phyloP scores from a whole-genome alignment of 768 basidiomycete genomes.

The Boletales sp. region DNA sequence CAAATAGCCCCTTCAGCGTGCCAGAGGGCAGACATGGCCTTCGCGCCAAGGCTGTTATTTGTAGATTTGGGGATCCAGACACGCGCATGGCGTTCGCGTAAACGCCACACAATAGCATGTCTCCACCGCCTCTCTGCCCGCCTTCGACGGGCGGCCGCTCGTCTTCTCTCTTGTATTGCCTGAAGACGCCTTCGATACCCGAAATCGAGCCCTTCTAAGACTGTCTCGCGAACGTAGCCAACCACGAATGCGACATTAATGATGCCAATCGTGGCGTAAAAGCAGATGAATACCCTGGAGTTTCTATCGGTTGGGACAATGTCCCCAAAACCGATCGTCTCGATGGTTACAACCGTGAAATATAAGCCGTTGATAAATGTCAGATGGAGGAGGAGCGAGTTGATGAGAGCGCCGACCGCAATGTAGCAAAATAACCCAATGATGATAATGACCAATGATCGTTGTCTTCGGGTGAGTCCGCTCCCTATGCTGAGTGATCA shows the following conservation, averaged over 20 bases:
- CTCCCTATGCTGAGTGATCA: constrained; percentile 47
- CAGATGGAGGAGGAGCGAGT: constrained; percentile 47
- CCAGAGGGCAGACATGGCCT: constrained; percentile 8
- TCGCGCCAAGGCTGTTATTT: constrained; percentile 7
- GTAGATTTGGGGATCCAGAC: constrained; percentile 47
- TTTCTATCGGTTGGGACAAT: constrained; percentile 51
- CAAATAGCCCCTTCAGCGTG: constrained; percentile 6
- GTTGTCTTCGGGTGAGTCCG: constrained; percentile 77
- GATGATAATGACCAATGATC: constrained; percentile 73
- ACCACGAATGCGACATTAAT: constrained; percentile 63
- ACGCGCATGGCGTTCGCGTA: constrained; percentile 46
- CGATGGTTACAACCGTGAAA: constrained; percentile 70
- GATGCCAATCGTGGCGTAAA: constrained; percentile 59
- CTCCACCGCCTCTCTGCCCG: constrained; percentile 54
- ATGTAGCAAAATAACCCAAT: constrained; percentile 73
- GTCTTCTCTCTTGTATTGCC: constrained; percentile 43
- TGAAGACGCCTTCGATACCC: constrained; percentile 55
- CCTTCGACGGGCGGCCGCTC: constrained; percentile 38
- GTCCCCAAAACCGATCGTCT: constrained; percentile 78
- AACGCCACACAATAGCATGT: constrained; percentile 58
- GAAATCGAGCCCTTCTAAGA: constrained; percentile 71
- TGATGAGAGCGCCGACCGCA: constrained; percentile 64
- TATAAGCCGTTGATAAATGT: constrained; percentile 74
- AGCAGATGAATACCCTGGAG: constrained; percentile 55
- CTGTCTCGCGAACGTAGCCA: constrained; percentile 60